Conservation (phyloP, 257 asterid species). For the Scutellaria galericulata region DNA sequence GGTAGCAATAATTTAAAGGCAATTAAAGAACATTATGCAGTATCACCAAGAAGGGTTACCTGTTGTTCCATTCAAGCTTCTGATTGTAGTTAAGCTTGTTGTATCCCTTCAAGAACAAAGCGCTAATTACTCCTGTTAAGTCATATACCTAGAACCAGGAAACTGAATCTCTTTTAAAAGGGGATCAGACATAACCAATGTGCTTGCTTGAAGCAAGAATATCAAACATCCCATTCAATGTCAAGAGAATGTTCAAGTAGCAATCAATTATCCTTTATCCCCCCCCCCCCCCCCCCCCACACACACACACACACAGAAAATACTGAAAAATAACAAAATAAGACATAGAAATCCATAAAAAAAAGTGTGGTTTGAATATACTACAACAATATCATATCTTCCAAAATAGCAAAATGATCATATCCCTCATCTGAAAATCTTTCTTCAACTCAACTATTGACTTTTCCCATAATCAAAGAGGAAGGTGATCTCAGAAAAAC, state of each 20-base stretch:
- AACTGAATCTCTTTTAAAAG: constrained; percentile 39
- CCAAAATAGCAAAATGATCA: constrained; percentile 15
- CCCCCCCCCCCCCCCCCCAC: no score
- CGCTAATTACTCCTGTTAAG: constrained; percentile 73
- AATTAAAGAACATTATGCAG: neutral
- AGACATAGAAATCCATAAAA: neutral
- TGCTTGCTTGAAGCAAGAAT: constrained; percentile 11
- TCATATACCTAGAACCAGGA: constrained; percentile 78
- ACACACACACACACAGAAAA: neutral
- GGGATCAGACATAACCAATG: constrained; percentile 32
- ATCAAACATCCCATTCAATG: neutral
- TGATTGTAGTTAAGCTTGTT: constrained; percentile 62
- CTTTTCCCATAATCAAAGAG: neutral
- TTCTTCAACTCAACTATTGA: neutral
- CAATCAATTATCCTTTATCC: neutral
- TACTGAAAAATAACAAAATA: neutral
- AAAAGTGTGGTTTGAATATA: neutral
- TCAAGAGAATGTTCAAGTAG: constrained; percentile 19
- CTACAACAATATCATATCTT: constrained; percentile 2
- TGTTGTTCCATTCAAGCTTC: constrained; percentile 89
- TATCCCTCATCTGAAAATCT: constrained; percentile 20
- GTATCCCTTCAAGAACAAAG: constrained; percentile 64
- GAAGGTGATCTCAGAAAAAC: neutral
- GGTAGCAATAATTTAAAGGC: neutral
- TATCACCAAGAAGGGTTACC: constrained; percentile 51